Conservation (phyloP, 306 rosid species). For the Castanea sativa region DNA sequence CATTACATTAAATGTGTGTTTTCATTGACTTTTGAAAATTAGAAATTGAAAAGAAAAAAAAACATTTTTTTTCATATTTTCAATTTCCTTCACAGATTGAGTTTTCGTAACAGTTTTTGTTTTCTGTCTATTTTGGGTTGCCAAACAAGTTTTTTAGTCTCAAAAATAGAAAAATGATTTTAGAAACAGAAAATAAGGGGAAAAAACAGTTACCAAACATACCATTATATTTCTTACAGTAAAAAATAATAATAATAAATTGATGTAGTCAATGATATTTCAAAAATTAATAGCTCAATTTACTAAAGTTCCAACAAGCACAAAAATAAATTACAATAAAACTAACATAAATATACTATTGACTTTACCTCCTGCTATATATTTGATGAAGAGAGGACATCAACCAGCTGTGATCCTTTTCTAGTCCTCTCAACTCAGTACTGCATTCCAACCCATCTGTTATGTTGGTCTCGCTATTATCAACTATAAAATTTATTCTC, state of each 20-base stretch:
- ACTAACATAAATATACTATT: slow-evolving; percentile 1
- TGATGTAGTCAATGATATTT: background rate
- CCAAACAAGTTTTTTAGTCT: too few relatives aligned
- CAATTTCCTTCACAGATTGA: too few relatives aligned
- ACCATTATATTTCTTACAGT: background rate
- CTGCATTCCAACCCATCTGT: slow-evolving; percentile 41
- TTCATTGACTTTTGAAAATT: too few relatives aligned
- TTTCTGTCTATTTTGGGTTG: too few relatives aligned
- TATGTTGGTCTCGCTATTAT: slow-evolving; percentile 47
- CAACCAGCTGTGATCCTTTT: slow-evolving; percentile 86
- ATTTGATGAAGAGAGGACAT: slow-evolving; percentile 91
- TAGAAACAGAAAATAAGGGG: too few relatives aligned
- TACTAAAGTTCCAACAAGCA: background rate
- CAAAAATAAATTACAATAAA: slow-evolving; percentile 13
- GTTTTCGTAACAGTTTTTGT: too few relatives aligned
- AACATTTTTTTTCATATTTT: too few relatives aligned
- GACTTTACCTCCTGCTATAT: slow-evolving; percentile 81
- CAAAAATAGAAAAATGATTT: too few relatives aligned
- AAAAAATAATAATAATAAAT: background rate
- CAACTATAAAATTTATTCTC: slow-evolving; percentile 90
- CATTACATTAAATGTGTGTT: too few relatives aligned
- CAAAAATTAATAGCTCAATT: background rate
- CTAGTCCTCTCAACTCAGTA: slow-evolving; percentile 40
- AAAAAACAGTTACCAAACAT: too few relatives aligned
- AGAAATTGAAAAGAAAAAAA: too few relatives aligned